Percentiles rank a stretch among this genome's conserved stretches.
These are phyloP conservation scores for Penicillium daleae DNA, from an alignment of 495 filamentous ascomycete genomes.

Conservation along the genomic window DNA sequence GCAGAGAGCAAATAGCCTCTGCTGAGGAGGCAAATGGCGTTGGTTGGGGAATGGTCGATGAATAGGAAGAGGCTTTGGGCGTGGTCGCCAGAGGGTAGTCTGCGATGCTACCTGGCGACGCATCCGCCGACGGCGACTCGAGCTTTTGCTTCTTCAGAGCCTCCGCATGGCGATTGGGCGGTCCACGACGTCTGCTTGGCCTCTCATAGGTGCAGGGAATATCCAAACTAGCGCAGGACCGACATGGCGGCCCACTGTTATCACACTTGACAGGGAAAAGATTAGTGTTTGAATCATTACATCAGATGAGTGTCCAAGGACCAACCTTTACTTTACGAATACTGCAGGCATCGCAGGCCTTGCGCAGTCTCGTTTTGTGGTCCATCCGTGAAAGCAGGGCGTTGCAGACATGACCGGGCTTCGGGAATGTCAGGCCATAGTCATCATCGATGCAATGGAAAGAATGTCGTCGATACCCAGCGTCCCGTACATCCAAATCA, in stretches of 20 bases:
- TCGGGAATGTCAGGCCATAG: conserved; percentile 25
- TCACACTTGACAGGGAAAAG: conserved; percentile 65
- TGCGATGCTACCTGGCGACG: conserved; percentile 31
- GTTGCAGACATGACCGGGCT: conserved; percentile 32
- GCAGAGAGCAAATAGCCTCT: conserved; percentile 74
- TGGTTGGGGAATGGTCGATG: conserved; percentile 28
- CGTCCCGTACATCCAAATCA: neutral
- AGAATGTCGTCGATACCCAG: neutral
- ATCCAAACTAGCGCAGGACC: conserved; percentile 74
- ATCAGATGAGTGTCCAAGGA: conserved; percentile 12
- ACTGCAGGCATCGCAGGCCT: conserved; percentile 85
- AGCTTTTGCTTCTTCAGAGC: conserved; percentile 71
- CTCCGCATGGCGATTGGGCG: conserved; percentile 84
- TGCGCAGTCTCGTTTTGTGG: conserved; percentile 61
- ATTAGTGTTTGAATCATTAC: neutral
- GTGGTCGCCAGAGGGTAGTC: conserved; percentile 29
- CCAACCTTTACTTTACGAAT: conserved; percentile 82
- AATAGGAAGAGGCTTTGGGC: conserved; percentile 25
- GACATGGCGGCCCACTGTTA: conserved; percentile 76
- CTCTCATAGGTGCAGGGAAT: conserved; percentile 85
- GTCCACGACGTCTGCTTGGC: conserved; percentile 78
- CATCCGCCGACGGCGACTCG: conserved; percentile 39
- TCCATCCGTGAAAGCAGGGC: conserved; percentile 39
- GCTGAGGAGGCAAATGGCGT: conserved; percentile 48
- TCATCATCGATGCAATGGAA: conserved; percentile 10